Base-by-base conservation (phyloP, 140 eudicot species). In the Cichorium intybus region DNA sequence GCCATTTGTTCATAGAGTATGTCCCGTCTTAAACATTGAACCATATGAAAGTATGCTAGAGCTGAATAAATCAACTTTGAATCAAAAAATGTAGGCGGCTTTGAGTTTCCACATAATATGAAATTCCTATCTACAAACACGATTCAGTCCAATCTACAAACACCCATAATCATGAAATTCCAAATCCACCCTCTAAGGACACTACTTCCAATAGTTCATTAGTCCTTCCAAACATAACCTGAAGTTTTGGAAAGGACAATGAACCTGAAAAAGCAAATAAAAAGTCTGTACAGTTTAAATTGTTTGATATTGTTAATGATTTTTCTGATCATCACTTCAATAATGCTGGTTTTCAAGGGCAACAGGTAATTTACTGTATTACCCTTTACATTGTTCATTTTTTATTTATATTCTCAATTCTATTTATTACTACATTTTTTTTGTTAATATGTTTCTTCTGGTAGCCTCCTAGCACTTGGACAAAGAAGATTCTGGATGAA, bases 401-500 rank as follows among this genome's bases (percentile, higher is more conserved):
- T n/a, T n/a, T n/a, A n/a, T n/a, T n/a, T n/a, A n/a, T n/a, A n/a
- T n/a, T n/a, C n/a, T n/a, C n/a, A n/a, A n/a, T n/a, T n/a, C n/a
- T n/a, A n/a, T n/a, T n/a, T n/a, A n/a, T n/a, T n/a, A n/a, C n/a
- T n/a, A n/a, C n/a, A n/a, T n/a, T n/a, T n/a, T 16, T 28, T 58
- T 10, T 2, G 10, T 48, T 8, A 21, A 15, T 2, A n/a, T 1
- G n/a, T 35, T 28, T 23, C 48, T 24, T 52, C n/a, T 58, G 76
- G 55, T 72, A 85, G 88, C 83, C 88, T 49, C 69, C 80, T 2
- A 79, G 63, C 39, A 43, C 28, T 31, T 85, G 95, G 88, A 58
- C 83, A 49, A 85, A 79, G 80, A 85, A 74, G 55, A 68, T 85
- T 67, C 89, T 82, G 70, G 89, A 82, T 27, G 95, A 85, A 69